These are phyloP conservation scores for Vigna angularis DNA, from an alignment of 306 rosid genomes.

Conservation along the genomic window DNA sequence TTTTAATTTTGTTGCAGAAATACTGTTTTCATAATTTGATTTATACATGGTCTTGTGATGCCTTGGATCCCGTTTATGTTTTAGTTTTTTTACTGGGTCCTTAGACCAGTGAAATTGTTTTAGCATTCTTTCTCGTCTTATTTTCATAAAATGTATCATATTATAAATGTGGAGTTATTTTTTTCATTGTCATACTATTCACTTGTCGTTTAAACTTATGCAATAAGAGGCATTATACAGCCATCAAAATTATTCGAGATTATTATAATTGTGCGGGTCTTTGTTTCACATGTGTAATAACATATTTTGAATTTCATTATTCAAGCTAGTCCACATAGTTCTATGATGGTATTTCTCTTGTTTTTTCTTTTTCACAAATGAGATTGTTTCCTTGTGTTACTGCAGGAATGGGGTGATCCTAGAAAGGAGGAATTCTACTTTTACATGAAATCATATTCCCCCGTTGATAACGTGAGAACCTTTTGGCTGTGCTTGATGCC, in stretches of 20 bases:
- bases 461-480: slow-evolving; percentile 87
- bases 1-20: slow-evolving; percentile 2
- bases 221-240: slow-evolving; percentile 10
- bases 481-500: slow-evolving; percentile 30
- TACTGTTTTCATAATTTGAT: slow-evolving; percentile 24
- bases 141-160: slow-evolving; percentile 12
- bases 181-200: neutral
- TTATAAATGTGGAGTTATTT: neutral
- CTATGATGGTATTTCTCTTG: slow-evolving; percentile 31
- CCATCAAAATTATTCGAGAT: slow-evolving; percentile 31
- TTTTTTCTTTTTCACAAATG: slow-evolving; percentile 31
- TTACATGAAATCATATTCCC: slow-evolving; percentile 98
- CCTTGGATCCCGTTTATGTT: neutral
- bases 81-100: neutral
- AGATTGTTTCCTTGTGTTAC: slow-evolving; percentile 38
- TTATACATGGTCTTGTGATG: slow-evolving; percentile 23
- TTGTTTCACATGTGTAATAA: neutral
- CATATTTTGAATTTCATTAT: slow-evolving; percentile 31
- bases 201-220: neutral
- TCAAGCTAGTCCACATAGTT: slow-evolving; percentile 24
- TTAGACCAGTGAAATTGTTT: slow-evolving; percentile 9
- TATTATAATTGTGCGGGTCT: neutral
- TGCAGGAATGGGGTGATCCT: slow-evolving; percentile 99
- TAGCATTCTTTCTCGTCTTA: neutral
- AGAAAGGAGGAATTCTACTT: slow-evolving; percentile 90